Evolutionary conservation across 2,329 filamentous ascomycete species (phyloP).

Genomic region (Arthrobotrys sinensis): DNA sequence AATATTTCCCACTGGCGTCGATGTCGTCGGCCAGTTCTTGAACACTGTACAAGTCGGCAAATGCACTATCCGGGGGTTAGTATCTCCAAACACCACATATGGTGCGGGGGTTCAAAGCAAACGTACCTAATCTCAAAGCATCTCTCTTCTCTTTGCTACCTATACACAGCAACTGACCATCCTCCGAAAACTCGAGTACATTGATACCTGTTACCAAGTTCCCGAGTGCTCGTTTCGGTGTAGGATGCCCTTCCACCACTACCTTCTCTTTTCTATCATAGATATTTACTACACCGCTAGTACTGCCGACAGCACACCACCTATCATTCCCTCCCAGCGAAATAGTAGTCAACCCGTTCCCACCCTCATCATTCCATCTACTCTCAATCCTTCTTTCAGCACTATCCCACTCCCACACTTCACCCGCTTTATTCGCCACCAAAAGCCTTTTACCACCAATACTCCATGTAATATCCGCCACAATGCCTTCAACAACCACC

Average conservation of each 20-base stretch:
- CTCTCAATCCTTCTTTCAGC: constrained; percentile 78
- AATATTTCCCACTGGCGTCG: constrained; percentile 88
- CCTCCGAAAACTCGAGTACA: constrained; percentile 83
- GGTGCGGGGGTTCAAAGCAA: constrained; percentile 62
- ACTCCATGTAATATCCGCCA: constrained; percentile 89
- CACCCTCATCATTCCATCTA: constrained; percentile 91
- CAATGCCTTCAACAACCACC: constrained; percentile 85
- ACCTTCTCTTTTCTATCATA: constrained; percentile 80
- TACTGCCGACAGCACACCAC: constrained; percentile 90
- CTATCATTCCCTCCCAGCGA: constrained; percentile 85
- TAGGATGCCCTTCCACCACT: constrained; percentile 75
- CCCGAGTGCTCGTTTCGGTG: constrained; percentile 81
- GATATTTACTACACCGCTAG: constrained; percentile 89
- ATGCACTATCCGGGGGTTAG: constrained; percentile 74
- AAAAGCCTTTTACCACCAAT: constrained; percentile 83
- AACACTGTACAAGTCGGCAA: constrained; percentile 93
- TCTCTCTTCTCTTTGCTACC: constrained; percentile 90
- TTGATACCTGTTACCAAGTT: constrained; percentile 90
- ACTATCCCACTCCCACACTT: constrained; percentile 90
- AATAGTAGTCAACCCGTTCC: constrained; percentile 85
- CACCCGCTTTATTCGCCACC: constrained; percentile 86
- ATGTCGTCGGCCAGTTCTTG: constrained; percentile 94
- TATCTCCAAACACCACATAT: constrained; percentile 62
- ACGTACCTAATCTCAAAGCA: constrained; percentile 78
- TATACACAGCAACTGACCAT: constrained; percentile 91